Evolutionary conservation across 2,329 filamentous ascomycete genomes (phyloP), one percentile per base, ranked within the genome.

Genomic region (Aspergillus fumigatus): DNA sequence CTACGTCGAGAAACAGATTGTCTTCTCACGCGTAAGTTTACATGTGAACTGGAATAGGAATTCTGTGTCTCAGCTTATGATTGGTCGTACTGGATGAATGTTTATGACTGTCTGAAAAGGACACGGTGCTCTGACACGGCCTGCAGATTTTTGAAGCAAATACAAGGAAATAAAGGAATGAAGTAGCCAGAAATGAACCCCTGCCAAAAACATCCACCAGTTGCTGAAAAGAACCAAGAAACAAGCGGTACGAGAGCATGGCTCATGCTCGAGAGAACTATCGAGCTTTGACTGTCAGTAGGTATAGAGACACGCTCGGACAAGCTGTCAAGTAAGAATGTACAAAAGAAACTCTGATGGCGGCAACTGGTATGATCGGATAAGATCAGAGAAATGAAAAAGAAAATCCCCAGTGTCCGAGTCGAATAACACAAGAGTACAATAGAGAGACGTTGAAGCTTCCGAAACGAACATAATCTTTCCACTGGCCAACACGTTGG

Each of bases 351-450:
- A 38, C 14, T 17, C 5, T 38, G 14, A 38, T 17, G 14, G 41
- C 21, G n/a, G n/a, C 41, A 11, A 45, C 41, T 9, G 9, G 14
- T 23, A 19, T 21, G 8, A 11, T 19, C 41, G n/a, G 41, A 45
- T 14, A 17, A 14, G 11, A 14, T 14, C 25, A 26, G 23, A 65
- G 26, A 61, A 53, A 55, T 3, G 27, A 29, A n/a, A 43, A 51
- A n/a, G 35, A 51, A 23, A 23, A 19, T 40, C 25, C 48, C 48
- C 21, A 43, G 38, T 29, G 25, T 47, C 29, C 51, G 17, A 51
- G 38, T 29, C 38, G 21, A 19, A 41, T n/a, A 25, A 25, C 27
- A 48, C 51, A 52, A 53, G 51, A 51, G n/a, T 48, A 29, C 27
- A 35, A 27, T 45, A 25, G 43, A 49, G 29, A 50, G 11, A 23